phyloP scores from a whole-genome alignment of 129 eudicot genomes.

The Artemisia tridentata region DNA sequence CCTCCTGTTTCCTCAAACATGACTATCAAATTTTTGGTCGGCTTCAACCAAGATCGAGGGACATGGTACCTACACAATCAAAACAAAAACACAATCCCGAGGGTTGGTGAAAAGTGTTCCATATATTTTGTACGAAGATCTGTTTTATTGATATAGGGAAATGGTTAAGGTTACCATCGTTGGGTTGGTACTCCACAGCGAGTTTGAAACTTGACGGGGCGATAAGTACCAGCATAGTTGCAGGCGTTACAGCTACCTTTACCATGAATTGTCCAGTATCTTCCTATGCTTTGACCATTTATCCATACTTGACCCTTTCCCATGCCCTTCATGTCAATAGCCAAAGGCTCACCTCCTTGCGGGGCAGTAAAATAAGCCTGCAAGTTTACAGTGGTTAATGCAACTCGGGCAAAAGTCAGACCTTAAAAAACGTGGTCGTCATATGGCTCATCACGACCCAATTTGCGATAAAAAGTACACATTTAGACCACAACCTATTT shows the following conservation, averaged over 20 bases:
- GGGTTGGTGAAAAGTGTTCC: neutral
- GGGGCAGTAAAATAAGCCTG: constrained; percentile 88
- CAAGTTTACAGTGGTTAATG: constrained; percentile 16
- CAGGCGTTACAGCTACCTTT: constrained; percentile 54
- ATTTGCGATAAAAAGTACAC: too few species aligned
- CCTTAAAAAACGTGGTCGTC: neutral
- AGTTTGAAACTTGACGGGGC: constrained; percentile 59
- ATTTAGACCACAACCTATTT: too few species aligned
- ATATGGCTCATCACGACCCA: too few species aligned
- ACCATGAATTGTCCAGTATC: constrained; percentile 78
- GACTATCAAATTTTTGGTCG: constrained; percentile 47
- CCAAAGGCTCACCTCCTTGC: constrained; percentile 63
- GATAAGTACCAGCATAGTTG: constrained; percentile 61
- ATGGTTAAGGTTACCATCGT: constrained; percentile 52
- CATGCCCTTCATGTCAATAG: constrained; percentile 78
- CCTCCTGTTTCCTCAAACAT: constrained; percentile 81
- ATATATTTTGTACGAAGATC: neutral
- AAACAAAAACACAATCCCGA: neutral
- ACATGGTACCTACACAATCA: constrained; percentile 68
- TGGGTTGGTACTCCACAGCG: constrained; percentile 90
- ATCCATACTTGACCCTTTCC: constrained; percentile 92
- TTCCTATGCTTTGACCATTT: constrained; percentile 85
- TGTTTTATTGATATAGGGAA: too few species aligned
- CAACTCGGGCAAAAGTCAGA: neutral
- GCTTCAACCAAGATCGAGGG: constrained; percentile 81